Evolutionary conservation across 192 early-diverging fungal genomes (phyloP), one percentile per base, ranked within the genome.

Genomic region (Powellomyces hirtus): DNA sequence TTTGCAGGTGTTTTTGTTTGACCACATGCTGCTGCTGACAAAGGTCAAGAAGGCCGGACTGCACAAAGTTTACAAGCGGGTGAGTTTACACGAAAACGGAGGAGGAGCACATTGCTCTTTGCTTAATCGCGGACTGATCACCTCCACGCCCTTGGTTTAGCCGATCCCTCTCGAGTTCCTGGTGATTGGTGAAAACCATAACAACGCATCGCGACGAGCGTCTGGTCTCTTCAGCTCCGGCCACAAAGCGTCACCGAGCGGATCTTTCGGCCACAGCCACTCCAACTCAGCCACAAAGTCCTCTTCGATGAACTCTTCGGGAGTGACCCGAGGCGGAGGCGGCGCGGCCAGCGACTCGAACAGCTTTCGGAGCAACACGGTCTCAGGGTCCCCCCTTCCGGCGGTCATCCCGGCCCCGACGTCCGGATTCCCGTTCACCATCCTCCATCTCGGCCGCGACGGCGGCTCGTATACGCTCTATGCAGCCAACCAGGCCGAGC

Each of bases 101-200:
- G n/a, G n/a, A n/a, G n/a, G n/a, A n/a, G n/a, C n/a, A n/a, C n/a
- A n/a, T n/a, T n/a, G n/a, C n/a, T n/a, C n/a, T n/a, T n/a, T n/a
- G n/a, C n/a, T n/a, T n/a, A n/a, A n/a, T n/a, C n/a, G n/a, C n/a
- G n/a, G n/a, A n/a, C n/a, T n/a, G n/a, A n/a, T n/a, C n/a, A n/a
- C n/a, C n/a, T n/a, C n/a, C n/a, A n/a, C n/a, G n/a, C n/a, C n/a
- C n/a, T n/a, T n/a, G n/a, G n/a, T n/a, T n/a, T n/a, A 89, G 68
- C 92, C 92, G n/a, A 91, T 96, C 14, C 92, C 91, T 30, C 72
- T 94, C 52, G 87, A 90, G 64, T 70, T 94, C 36, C 79, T 96
- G 16, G 64, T 65, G 4, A 18, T 75, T 30, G 27, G 26, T 4
- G 49, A 63, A 35, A 45, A 72, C 44, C 57, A 68, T 29, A 34